Conservation (phyloP, 208 protist genomes). For the Crithidia sp. region DNA sequence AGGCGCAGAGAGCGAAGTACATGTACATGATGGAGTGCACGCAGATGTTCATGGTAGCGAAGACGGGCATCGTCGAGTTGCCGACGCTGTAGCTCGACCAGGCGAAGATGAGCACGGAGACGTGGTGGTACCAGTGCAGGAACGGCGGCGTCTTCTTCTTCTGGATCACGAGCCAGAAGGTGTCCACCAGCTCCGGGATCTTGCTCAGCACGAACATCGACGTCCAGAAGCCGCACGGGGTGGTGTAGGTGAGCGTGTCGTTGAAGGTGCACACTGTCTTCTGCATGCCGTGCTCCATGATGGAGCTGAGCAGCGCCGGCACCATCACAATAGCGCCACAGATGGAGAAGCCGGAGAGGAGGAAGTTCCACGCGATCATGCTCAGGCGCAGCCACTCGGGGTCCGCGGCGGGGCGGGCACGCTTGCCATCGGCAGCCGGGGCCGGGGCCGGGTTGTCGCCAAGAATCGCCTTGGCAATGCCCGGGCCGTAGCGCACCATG, state of each 20-base stretch:
- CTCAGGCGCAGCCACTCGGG: constrained; percentile 58
- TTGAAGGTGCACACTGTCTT: constrained; percentile 63
- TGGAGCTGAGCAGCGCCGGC: constrained; percentile 41
- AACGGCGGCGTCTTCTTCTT: constrained; percentile 85
- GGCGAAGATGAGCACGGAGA: constrained; percentile 90
- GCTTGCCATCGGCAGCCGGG: constrained; percentile 29
- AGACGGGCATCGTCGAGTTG: constrained; percentile 69
- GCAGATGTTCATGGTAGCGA: constrained; percentile 93
- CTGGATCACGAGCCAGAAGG: constrained; percentile 77
- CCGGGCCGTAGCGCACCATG: constrained; percentile 56
- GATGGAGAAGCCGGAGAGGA: constrained; percentile 82
- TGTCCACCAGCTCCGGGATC: constrained; percentile 87
- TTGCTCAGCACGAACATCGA: constrained; percentile 83
- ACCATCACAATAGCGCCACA: constrained; percentile 68
- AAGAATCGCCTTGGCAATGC: constrained; percentile 46
- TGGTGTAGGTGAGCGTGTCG: constrained; percentile 53
- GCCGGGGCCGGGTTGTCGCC: constrained; percentile 41
- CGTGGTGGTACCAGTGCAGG: constrained; percentile 95
- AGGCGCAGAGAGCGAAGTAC: constrained; percentile 90
- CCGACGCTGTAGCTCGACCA: constrained; percentile 78
- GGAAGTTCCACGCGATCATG: constrained; percentile 88
- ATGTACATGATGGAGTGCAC: constrained; percentile 96
- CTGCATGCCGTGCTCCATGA: constrained; percentile 43
- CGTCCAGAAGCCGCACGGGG: constrained; percentile 63
- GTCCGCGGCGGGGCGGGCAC: constrained; percentile 32